These are phyloP conservation scores for Sedum album DNA, from an alignment of 164 flowering plant species.

Conservation along the genomic window DNA sequence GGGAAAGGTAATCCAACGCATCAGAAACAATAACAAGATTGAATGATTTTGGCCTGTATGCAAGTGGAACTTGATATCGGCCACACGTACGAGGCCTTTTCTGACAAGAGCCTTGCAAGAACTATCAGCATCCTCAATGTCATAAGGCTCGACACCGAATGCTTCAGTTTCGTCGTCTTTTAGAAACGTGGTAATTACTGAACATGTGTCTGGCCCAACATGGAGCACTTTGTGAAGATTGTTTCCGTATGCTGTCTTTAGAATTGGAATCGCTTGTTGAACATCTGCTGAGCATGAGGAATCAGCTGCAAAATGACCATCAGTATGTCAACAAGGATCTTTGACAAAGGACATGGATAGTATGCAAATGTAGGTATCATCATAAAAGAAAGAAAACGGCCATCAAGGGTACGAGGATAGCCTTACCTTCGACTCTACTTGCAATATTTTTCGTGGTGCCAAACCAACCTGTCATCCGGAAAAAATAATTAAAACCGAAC, in stretches of 20 bases:
- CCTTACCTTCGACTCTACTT: conserved; percentile 12
- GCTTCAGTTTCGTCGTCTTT: conserved; percentile 27
- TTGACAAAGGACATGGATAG: not conserved
- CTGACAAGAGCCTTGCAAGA: conserved; percentile 46
- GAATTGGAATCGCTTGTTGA: conserved; percentile 40
- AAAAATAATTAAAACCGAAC: not conserved
- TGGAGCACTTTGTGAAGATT: conserved; percentile 60
- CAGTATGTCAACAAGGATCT: not conserved
- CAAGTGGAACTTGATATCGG: conserved; percentile 10
- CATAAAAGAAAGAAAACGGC: not conserved
- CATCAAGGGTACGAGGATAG: not conserved
- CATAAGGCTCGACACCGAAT: conserved; percentile 72
- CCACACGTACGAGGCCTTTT: conserved; percentile 49
- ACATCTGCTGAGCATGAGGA: conserved; percentile 46
- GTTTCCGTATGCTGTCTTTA: conserved; percentile 23
- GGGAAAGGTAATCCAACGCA: conserved; percentile 64
- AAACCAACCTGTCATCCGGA: conserved; percentile 8
- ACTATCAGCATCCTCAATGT: conserved; percentile 48
- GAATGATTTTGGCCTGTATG: conserved; percentile 9
- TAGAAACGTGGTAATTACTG: conserved; percentile 15
- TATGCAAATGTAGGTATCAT: not conserved
- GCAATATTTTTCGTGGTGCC: not conserved
- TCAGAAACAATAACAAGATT: conserved; percentile 17
- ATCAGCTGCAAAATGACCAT: conserved; percentile 26
- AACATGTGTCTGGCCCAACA: conserved; percentile 66